Base-by-base conservation (phyloP, 1,139 yeast genomes). In the Kazachstania sp. region DNA sequence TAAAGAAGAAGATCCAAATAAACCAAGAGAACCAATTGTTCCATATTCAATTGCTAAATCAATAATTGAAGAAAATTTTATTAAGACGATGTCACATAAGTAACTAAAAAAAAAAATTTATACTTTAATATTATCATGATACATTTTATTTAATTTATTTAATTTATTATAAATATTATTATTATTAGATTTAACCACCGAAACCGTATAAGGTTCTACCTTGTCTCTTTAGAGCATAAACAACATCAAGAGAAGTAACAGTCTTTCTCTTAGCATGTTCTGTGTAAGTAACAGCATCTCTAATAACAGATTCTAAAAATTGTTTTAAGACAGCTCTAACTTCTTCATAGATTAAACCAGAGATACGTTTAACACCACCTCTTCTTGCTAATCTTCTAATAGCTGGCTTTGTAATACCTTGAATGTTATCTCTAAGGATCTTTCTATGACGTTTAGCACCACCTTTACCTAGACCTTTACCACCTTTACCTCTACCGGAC, bases 261-360 rank as follows among this genome's bases (percentile, higher is more conserved):
- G 98, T 92, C 88, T 92, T 92, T 83, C 98, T 88, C 94, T 92
- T 92, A 68, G 97, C 97, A 82, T 92, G 97, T 77, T 92, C 97
- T 63, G 98, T 92, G 79, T 92, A 92, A 66, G 97, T 88, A 66
- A 92, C 97, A 65, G 97, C 97, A 68, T 92, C 97, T 78, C 97
- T 87, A 74, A 92, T 92, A 65, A 90, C 97, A 69, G 86, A 83
- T 76, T 88, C 97, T 70, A 92, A 81, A 84, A 90, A 92, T 53
- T 95, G 79, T 78, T 90, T 90, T 64, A 92, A 80, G 63, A 92
- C 97, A 61, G 86, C 92, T 78, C 98, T 87, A 67, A 94, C 96
- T 79, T 90, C 97, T 77, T 92, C 97, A 78, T 92, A 92, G 73
- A 92, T 90, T 71, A 90, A 79, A 70, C 96, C 97, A 58, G 97